Base-by-base conservation (phyloP, 306 rosid genomes). In the Trifolium pratense region DNA sequence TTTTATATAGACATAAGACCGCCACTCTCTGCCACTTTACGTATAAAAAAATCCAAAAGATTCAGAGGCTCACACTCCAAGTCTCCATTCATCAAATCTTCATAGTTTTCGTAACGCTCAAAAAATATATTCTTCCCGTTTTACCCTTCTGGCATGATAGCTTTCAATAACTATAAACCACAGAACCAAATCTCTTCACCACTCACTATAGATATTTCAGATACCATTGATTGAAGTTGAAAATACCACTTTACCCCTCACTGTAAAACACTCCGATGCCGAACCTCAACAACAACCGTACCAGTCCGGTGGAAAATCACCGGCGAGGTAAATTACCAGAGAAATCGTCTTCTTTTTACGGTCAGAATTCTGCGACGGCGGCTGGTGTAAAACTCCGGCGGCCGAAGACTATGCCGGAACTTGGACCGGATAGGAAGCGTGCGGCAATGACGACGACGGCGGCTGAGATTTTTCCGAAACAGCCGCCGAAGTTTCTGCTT, bases 331-430 rank as follows among this genome's bases (percentile, higher is more conserved):
- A 37, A n/a, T 76, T 91, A 21, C 5, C 82, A 0, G 82, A 80
- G 37, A 87, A 79, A 68, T 84, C 99, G 8, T 88, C 89, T 11
- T 94, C 99, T 34, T 94, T 89, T 64, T 83, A 85, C 75, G 85
- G 87, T 39, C 74, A 70, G 70, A 17, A 10, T 17, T 17, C 58
- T 0, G 4, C 69, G 20, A 2, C 39, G 9, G 1, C 45, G 21
- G 7, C 84, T 17, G 26, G 17, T 3, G 5, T 52, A 5, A 74
- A 80, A 58, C 76, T 94, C 21, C 89, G 87, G 17, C 85, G 95
- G 5, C 97, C 96, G 2, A 91, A 80, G 46, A 93, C 98, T 5
- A 36, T 84, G 62, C 97, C 96, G 18, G 90, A 91, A 9, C 84
- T 94, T 20, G 34, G 64, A 1, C 46, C 83, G 0, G 51, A 48